phyloP scores from a whole-genome alignment of 345 rosid genomes.

The Salix exigua region DNA sequence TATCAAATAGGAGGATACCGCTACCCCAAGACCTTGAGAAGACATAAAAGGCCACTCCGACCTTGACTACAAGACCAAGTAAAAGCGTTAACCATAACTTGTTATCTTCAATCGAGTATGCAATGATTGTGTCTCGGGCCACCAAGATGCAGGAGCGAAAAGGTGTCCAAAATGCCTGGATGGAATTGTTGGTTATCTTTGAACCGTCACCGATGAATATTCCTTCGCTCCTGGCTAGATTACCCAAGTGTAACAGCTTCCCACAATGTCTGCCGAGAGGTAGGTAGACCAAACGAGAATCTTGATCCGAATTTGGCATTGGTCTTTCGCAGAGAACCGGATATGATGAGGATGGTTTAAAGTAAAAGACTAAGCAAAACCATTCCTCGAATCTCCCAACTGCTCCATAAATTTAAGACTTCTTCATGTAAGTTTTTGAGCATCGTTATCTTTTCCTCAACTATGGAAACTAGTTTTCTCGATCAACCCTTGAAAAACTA shows the following conservation, averaged over 20 bases:
- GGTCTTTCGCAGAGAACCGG: neutral
- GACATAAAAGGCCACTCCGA: neutral
- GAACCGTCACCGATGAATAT: neutral
- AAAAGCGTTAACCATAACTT: neutral
- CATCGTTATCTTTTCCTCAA: too few species aligned
- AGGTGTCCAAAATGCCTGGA: constrained; percentile 4
- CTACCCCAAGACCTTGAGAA: too few species aligned
- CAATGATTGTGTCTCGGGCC: constrained; percentile 1
- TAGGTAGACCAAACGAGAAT: neutral
- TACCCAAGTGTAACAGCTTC: neutral
- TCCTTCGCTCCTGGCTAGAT: neutral
- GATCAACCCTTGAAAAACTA: too few species aligned
- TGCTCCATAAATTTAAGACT: neutral
- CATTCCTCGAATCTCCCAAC: neutral
- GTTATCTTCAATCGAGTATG: neutral
- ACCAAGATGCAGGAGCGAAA: constrained; percentile 1
- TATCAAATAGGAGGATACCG: neutral
- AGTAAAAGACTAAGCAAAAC: neutral
- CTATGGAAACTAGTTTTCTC: too few species aligned
- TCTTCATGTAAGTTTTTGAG: too few species aligned
- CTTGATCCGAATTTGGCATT: neutral
- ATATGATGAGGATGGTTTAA: neutral
- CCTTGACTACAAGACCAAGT: neutral
- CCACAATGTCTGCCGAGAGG: neutral
- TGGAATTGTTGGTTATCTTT: neutral